Conservation (phyloP, 257 asterid genomes). For the Echites panduratus region DNA sequence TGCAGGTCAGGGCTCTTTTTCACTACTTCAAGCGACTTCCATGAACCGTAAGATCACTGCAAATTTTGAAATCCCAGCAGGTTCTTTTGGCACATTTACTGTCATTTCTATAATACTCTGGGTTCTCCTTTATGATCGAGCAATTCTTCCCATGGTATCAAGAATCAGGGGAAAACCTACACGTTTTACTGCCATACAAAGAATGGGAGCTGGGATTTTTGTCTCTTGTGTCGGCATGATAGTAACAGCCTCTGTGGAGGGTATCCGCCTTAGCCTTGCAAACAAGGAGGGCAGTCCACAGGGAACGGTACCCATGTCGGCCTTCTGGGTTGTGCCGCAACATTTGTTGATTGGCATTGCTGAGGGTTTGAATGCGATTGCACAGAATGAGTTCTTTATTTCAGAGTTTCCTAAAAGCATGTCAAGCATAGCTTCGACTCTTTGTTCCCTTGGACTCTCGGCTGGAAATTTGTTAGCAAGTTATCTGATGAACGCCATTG, state of each 20-base stretch:
- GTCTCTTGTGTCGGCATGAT: conserved; percentile 54
- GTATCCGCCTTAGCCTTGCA: conserved; percentile 34
- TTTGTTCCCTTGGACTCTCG: conserved; percentile 39
- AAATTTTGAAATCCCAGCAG: conserved; percentile 29
- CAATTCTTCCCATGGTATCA: neutral
- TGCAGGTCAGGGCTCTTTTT: conserved; percentile 51
- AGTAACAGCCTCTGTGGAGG: conserved; percentile 47
- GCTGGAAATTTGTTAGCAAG: conserved; percentile 52
- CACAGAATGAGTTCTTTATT: conserved; percentile 64
- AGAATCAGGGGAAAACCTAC: neutral
- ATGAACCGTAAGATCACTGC: conserved; percentile 50
- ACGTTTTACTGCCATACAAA: neutral
- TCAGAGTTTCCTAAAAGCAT: conserved; percentile 66
- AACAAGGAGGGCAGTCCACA: conserved; percentile 18
- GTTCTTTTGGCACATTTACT: neutral
- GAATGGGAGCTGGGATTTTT: conserved; percentile 16
- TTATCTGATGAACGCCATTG: conserved; percentile 37
- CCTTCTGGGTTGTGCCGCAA: conserved; percentile 77
- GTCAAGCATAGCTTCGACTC: conserved; percentile 61
- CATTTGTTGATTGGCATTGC: conserved; percentile 52
- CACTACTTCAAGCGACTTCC: conserved; percentile 59
- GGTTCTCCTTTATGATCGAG: neutral
- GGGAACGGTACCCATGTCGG: conserved; percentile 38
- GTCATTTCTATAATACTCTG: neutral
- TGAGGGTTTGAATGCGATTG: conserved; percentile 53